Conservation (phyloP, 352 stramenopile species). For the Pythium scleroteichum region DNA sequence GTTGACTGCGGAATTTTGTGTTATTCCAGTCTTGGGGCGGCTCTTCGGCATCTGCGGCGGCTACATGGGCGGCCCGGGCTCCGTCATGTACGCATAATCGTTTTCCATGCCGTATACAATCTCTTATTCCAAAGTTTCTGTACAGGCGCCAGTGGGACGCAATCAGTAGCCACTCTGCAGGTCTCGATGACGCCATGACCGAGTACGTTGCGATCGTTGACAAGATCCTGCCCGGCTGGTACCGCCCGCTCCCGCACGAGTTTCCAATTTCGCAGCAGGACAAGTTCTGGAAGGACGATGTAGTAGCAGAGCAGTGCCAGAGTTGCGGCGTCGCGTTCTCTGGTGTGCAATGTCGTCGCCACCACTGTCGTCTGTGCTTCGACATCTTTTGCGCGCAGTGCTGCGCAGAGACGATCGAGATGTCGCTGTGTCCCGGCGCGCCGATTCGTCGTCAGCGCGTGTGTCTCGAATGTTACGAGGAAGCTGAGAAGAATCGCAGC, state of each 20-base stretch:
- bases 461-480: slow-evolving; percentile 54
- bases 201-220: slow-evolving; percentile 64
- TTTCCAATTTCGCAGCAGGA: slow-evolving; percentile 53
- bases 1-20: not conserved
- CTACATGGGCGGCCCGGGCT: slow-evolving; percentile 41
- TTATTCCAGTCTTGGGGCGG: slow-evolving; percentile 27
- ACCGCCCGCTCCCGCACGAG: slow-evolving; percentile 40
- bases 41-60: slow-evolving; percentile 58
- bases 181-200: slow-evolving; percentile 45
- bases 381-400: slow-evolving; percentile 69
- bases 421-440: slow-evolving; percentile 62
- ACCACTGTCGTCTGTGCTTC: slow-evolving; percentile 77
- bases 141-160: slow-evolving; percentile 65
- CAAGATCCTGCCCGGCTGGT: slow-evolving; percentile 66
- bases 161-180: slow-evolving; percentile 36
- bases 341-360: slow-evolving; percentile 38
- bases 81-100: slow-evolving; percentile 50
- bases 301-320: slow-evolving; percentile 38
- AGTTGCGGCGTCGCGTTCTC: slow-evolving; percentile 53
- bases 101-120: not conserved
- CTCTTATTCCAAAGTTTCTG: not conserved
- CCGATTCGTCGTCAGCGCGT: slow-evolving; percentile 59
- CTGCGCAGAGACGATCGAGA: slow-evolving; percentile 44
- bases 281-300: slow-evolving; percentile 69
- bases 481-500: slow-evolving; percentile 49